A percentile compares a stretch with the other conserved stretches of the same genome.
phyloP scores from a whole-genome alignment of 306 rosid genomes.

The Cicer pinnatifidum region DNA sequence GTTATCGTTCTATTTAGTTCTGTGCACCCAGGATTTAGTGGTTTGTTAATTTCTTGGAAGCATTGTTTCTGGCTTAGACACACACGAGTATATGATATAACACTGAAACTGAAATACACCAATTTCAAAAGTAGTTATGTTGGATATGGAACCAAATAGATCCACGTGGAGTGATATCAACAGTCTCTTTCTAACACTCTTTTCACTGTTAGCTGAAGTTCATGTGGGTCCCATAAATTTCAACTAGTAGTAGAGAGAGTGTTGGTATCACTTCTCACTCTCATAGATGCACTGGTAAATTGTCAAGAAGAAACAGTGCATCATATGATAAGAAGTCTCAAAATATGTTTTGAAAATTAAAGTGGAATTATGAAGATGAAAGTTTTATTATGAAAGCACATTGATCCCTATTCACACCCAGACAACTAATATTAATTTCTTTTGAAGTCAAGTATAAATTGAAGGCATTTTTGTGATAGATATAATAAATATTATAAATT shows the following conservation, averaged over 20 bases:
- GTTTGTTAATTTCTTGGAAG: constrained; percentile 26
- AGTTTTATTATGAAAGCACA: not conserved
- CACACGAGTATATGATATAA: constrained; percentile 5
- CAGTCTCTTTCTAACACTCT: not conserved
- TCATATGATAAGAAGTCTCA: not conserved
- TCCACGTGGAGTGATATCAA: not conserved
- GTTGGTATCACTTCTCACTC: not conserved
- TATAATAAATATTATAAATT: not conserved
- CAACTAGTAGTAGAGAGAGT: no score
- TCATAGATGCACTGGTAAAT: not conserved
- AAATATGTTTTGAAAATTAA: not conserved
- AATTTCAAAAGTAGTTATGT: not conserved
- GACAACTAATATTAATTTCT: not conserved
- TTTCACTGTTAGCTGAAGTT: not conserved
- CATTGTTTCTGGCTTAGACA: constrained; percentile 16
- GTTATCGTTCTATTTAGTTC: constrained; percentile 20
- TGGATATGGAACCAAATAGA: not conserved
- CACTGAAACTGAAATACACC: not conserved
- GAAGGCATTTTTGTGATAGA: not conserved
- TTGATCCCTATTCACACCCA: not conserved
- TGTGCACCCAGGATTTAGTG: constrained; percentile 14
- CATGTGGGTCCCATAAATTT: no score
- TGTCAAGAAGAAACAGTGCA: not conserved
- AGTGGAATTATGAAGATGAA: not conserved
- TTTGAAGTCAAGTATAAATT: not conserved